Conservation (phyloP, 306 rosid species). For the Casuarina equisetifolia region DNA sequence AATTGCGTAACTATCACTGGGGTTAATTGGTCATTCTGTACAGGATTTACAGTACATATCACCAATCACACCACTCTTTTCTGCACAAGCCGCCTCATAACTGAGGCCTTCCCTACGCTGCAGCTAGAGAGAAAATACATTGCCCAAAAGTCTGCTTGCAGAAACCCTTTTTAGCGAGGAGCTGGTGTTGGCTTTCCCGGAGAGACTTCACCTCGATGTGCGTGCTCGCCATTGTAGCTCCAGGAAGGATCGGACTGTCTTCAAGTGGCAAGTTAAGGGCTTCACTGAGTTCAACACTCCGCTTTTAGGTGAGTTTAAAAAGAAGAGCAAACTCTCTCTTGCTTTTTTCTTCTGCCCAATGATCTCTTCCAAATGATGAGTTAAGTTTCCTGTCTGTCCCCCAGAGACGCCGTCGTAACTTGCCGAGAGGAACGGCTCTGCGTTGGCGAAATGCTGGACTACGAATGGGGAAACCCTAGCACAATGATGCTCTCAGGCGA, state of each 20-base stretch:
- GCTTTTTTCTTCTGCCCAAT: background rate
- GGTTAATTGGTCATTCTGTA: conserved; percentile 42
- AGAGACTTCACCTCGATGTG: conserved; percentile 28
- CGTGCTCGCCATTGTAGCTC: conserved; percentile 44
- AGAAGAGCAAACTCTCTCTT: background rate
- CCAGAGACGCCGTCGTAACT: conserved; percentile 5
- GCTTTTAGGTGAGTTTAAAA: background rate
- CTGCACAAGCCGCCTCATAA: conserved; percentile 73
- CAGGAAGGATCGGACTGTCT: conserved; percentile 2
- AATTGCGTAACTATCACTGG: background rate
- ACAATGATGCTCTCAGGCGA: conserved; percentile 61
- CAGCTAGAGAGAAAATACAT: conserved; percentile 20
- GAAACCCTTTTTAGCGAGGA: conserved; percentile 30
- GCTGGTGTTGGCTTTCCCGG: background rate
- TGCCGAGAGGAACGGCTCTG: background rate
- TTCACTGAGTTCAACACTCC: conserved; percentile 22
- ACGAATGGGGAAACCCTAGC: conserved; percentile 87
- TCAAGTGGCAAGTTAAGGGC: conserved; percentile 26
- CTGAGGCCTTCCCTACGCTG: conserved; percentile 39
- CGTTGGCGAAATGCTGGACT: conserved; percentile 62
- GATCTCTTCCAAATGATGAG: background rate
- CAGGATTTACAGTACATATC: conserved; percentile 32
- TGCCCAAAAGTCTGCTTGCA: conserved; percentile 51
- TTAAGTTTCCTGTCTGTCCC: background rate
- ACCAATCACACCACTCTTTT: conserved; percentile 43